Percentiles rank a stretch among this genome's conserved stretches.
These are phyloP conservation scores for Russula compacta DNA, from an alignment of 768 basidiomycete species.

Conservation along the genomic window DNA sequence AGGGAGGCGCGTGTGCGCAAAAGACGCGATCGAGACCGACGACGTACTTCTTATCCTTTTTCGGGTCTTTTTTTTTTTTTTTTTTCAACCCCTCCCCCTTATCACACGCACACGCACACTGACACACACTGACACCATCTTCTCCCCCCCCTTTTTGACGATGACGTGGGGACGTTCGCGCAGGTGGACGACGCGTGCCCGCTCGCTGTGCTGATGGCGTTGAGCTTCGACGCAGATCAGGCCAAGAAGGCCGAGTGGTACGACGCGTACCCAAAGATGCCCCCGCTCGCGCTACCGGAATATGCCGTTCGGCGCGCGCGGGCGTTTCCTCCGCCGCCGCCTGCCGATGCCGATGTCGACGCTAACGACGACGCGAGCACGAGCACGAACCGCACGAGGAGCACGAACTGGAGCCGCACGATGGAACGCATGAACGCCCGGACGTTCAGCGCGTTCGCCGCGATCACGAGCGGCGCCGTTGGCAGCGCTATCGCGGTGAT, in stretches of 20 bases:
- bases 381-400: neutral
- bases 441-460: slow-evolving; percentile 3
- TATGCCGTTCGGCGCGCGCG: neutral
- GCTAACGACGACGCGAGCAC: neutral
- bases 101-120: too few species aligned
- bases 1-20: neutral
- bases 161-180: neutral
- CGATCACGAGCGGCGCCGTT: neutral
- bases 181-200: slow-evolving; percentile 18
- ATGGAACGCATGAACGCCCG: neutral
- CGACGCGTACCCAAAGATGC: neutral
- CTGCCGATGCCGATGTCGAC: neutral
- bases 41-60: neutral
- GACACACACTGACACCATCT: too few species aligned
- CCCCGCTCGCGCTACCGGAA: neutral
- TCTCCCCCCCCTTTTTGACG: too few species aligned
- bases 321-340: neutral
- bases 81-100: too few species aligned
- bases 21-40: neutral
- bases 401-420: neutral
- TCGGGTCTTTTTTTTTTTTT: neutral
- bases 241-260: slow-evolving; percentile 8
- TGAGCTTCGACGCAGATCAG: slow-evolving; percentile 15
- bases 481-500: neutral
- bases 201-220: slow-evolving; percentile 7